Evolutionary conservation across 208 protist genomes (phyloP), one percentile per base, ranked within the genome.

Genomic region (Leishmania braziliensis): DNA sequence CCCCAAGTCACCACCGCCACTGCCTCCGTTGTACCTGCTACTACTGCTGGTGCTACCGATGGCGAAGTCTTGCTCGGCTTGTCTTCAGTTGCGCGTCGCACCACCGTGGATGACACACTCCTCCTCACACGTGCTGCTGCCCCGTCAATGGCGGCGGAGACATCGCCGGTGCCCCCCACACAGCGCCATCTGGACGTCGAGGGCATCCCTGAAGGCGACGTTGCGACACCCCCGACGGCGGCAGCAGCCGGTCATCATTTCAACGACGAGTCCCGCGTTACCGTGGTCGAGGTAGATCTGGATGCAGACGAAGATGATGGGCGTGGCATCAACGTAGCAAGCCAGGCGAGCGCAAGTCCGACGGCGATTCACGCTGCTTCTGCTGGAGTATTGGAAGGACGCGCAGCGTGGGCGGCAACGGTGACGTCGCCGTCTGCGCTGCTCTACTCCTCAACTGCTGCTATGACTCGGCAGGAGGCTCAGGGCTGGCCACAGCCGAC

Each of bases 201-300:
- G 29, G 29, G 10, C 56, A 18, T 29, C 74, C 20, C 20, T 50
- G 56, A 10, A 18, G 58, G 20, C 69, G 74, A 16, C 12, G 46
- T 48, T 43, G n/a, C 74, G 20, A 9, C 51, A 48, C 18, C 33
- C 16, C 43, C 71, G 51, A 29, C 50, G 51, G 39, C 48, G 71
- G 71, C 50, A 39, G 33, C 33, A 16, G 33, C 50, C 26, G 51
- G 51, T 6, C 29, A 39, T 60, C 12, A 16, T 39, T 29, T 16
- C 29, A 23, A 43, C 29, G 29, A 26, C 33, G n/a, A 39, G 12
- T 26, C 18, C 14, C 26, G 51, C 29, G 71, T 77, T 20, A 8
- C n/a, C 10, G 56, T 77, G 36, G 82, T 85, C 48, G 82, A 82
- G 73, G 82, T 85, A 4, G 78, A 82, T 62, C 65, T 85, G 53